Percentiles rank a stretch among this genome's conserved stretches.
Conservation (phyloP, 495 filamentous ascomycete genomes). For the Amphirosellinia nigrospora region DNA sequence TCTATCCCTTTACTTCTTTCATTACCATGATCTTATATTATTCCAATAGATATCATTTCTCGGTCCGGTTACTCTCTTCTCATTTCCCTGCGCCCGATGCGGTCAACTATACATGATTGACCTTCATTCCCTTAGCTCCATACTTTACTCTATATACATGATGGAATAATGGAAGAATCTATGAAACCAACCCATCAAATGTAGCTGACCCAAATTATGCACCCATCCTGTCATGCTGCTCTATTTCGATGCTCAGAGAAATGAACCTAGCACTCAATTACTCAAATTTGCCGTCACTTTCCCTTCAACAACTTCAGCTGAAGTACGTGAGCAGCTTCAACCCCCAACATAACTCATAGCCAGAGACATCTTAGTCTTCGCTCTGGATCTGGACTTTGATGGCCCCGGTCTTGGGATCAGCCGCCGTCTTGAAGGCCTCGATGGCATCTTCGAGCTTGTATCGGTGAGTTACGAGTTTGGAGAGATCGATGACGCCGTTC, state of each 20-base stretch:
- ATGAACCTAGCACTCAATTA: not conserved
- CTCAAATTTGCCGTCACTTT: not conserved
- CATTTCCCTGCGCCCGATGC: not conserved
- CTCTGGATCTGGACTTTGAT: conserved; percentile 95
- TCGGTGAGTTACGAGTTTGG: conserved; percentile 84
- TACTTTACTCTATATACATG: conserved; percentile 24
- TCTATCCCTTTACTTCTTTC: not conserved
- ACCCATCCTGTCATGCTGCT: conserved; percentile 5
- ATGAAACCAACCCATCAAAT: conserved; percentile 2
- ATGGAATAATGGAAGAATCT: conserved; percentile 5
- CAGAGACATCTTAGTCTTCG: conserved; percentile 35
- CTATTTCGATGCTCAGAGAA: conserved; percentile 10
- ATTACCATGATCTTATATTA: not conserved
- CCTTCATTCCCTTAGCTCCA: not conserved
- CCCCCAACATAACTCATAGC: not conserved
- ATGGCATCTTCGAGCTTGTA: conserved; percentile 85
- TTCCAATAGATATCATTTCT: not conserved
- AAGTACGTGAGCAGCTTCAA: not conserved
- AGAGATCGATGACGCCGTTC: conserved; percentile 79
- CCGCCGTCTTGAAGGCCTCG: conserved; percentile 85
- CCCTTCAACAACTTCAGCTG: not conserved
- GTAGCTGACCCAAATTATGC: conserved; percentile 18
- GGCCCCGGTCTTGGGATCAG: conserved; percentile 86
- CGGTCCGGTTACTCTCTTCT: not conserved
- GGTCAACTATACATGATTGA: not conserved